Evolutionary conservation across 177 flowering plant species (phyloP).

Genomic region (Telopea speciosissima): DNA sequence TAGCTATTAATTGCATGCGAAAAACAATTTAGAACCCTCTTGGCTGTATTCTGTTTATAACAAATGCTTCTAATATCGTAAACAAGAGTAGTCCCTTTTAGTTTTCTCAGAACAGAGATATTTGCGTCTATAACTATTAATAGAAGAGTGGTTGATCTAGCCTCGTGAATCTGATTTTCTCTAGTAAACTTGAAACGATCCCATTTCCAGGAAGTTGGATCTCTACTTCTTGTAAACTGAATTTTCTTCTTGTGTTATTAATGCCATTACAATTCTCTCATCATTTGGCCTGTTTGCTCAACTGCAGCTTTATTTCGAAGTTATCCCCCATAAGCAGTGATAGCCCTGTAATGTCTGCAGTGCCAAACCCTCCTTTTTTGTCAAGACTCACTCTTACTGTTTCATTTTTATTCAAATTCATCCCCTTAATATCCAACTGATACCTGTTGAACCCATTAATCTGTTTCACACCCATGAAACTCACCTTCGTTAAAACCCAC

Average conservation of each 20-base stretch:
- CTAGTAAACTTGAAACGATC: too few relatives aligned
- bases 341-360: conserved; percentile 24
- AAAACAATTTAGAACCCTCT: too few relatives aligned
- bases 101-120: neutral
- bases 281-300: neutral
- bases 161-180: too few relatives aligned
- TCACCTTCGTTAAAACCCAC: conserved; percentile 49
- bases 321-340: conserved; percentile 34
- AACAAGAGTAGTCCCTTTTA: too few relatives aligned
- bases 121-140: too few relatives aligned
- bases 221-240: too few relatives aligned
- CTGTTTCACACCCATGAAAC: conserved; percentile 41
- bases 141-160: too few relatives aligned
- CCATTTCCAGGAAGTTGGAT: too few relatives aligned
- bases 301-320: conserved; percentile 26
- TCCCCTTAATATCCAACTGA: neutral
- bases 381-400: conserved; percentile 4
- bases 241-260: neutral
- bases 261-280: neutral
- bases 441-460: conserved; percentile 4
- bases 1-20: too few relatives aligned
- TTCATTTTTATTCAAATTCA: conserved; percentile 1
- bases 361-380: conserved; percentile 14
- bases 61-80: too few relatives aligned
- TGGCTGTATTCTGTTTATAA: too few relatives aligned